Conservation (phyloP, 257 asterid species). For the Craterostigma plantagineum region DNA sequence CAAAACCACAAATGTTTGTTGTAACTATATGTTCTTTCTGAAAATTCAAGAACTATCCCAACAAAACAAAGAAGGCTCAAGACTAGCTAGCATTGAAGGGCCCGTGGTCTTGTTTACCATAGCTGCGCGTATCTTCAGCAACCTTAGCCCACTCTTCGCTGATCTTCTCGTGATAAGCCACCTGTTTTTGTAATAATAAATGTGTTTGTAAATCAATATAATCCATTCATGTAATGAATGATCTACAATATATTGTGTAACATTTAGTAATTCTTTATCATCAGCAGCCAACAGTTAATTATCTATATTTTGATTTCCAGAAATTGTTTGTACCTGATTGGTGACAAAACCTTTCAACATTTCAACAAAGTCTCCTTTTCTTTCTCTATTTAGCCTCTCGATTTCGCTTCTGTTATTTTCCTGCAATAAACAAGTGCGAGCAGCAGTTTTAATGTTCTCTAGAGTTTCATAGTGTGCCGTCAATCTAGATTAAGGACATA, state of each 20-base stretch:
- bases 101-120: conserved; percentile 19
- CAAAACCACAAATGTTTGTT: no score
- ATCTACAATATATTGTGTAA: background rate
- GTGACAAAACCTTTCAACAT: conserved; percentile 82
- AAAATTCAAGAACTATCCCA: no score
- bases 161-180: conserved; percentile 49
- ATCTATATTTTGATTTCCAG: no score
- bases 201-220: no score
- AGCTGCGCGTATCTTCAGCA: conserved; percentile 49
- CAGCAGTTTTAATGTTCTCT: background rate
- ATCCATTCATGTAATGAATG: background rate
- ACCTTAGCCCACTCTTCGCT: conserved; percentile 73
- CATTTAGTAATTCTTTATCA: no score
- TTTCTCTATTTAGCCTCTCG: conserved; percentile 72
- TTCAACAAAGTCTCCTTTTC: conserved; percentile 47
- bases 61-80: no score
- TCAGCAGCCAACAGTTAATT: conserved; percentile 8
- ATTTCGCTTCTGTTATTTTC: conserved; percentile 74
- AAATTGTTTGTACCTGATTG: conserved; percentile 42
- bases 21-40: no score
- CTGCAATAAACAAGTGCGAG: conserved; percentile 26
- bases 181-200: conserved; percentile 30
- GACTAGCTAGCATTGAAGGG: no score
- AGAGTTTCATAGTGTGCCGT: no score
- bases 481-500: no score